Conservation (phyloP, 2,329 filamentous ascomycete genomes). For the Calycina herbarum region DNA sequence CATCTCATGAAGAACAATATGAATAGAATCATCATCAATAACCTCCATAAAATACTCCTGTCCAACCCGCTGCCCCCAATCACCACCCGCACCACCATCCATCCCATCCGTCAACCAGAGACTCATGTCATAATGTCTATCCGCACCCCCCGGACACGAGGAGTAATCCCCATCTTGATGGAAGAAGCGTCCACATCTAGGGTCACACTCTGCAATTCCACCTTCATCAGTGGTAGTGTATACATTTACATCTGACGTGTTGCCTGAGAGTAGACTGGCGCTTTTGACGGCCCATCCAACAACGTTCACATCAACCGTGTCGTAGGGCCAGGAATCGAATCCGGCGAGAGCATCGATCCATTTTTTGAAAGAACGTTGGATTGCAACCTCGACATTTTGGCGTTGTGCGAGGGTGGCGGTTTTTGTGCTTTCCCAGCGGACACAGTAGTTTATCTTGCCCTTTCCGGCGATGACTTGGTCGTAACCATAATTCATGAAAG, state of each 20-base stretch:
- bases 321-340: conserved; percentile 46
- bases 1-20: conserved; percentile 45
- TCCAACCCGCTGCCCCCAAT: conserved; percentile 49
- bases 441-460: conserved; percentile 44
- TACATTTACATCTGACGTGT: not conserved
- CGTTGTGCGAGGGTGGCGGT: conserved; percentile 43
- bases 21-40: conserved; percentile 40
- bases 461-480: conserved; percentile 3
- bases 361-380: conserved; percentile 41
- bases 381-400: conserved; percentile 38
- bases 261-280: conserved; percentile 21
- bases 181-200: conserved; percentile 46
- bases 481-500: not conserved
- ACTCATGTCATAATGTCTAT: conserved; percentile 46
- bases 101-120: conserved; percentile 51
- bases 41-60: conserved; percentile 45
- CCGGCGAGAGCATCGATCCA: conserved; percentile 47
- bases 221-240: conserved; percentile 30
- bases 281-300: conserved; percentile 48
- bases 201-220: conserved; percentile 45
- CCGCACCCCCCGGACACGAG: conserved; percentile 42
- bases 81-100: conserved; percentile 46
- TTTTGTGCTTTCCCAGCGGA: conserved; percentile 46
- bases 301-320: conserved; percentile 42
- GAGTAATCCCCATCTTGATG: conserved; percentile 46